Conservation (phyloP, 164 flowering plant genomes). For the Buxus sempervirens region DNA sequence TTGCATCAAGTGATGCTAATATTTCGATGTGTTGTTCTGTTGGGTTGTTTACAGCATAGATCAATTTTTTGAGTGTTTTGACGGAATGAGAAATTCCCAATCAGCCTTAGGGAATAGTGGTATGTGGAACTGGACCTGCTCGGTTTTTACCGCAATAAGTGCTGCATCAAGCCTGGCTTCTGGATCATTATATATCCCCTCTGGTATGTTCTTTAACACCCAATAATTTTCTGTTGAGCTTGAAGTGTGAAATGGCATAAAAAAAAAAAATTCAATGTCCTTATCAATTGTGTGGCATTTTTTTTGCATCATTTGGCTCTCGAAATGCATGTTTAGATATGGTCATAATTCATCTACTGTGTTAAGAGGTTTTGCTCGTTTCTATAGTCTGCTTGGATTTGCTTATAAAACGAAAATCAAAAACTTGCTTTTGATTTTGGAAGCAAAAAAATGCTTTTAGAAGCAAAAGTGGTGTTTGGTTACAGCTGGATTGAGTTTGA, state of each 20-base stretch:
- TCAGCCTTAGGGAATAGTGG: conserved; percentile 82
- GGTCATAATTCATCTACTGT: too few relatives aligned
- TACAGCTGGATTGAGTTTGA: too few relatives aligned
- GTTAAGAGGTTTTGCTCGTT: too few relatives aligned
- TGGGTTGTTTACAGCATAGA: conserved; percentile 61
- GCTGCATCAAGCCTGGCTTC: conserved; percentile 94
- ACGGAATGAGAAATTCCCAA: conserved; percentile 80
- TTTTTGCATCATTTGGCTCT: background rate
- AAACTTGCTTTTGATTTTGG: too few relatives aligned
- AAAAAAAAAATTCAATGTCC: background rate
- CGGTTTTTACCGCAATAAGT: conserved; percentile 90
- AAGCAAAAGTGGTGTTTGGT: too few relatives aligned
- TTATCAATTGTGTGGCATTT: background rate
- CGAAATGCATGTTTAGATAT: too few relatives aligned
- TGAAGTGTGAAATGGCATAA: background rate
- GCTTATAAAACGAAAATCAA: too few relatives aligned
- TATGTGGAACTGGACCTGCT: conserved; percentile 92
- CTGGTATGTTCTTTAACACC: conserved; percentile 49
- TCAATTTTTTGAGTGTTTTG: conserved; percentile 93
- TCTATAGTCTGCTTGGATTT: too few relatives aligned
- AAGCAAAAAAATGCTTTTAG: too few relatives aligned
- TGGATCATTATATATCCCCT: conserved; percentile 65
- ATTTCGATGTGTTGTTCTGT: conserved; percentile 4
- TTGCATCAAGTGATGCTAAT: background rate
- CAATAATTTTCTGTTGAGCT: background rate